Percentiles rank a stretch among this genome's conserved stretches.
phyloP scores from a whole-genome alignment of 2,329 filamentous ascomycete genomes.

The Colletotrichum truncatum region DNA sequence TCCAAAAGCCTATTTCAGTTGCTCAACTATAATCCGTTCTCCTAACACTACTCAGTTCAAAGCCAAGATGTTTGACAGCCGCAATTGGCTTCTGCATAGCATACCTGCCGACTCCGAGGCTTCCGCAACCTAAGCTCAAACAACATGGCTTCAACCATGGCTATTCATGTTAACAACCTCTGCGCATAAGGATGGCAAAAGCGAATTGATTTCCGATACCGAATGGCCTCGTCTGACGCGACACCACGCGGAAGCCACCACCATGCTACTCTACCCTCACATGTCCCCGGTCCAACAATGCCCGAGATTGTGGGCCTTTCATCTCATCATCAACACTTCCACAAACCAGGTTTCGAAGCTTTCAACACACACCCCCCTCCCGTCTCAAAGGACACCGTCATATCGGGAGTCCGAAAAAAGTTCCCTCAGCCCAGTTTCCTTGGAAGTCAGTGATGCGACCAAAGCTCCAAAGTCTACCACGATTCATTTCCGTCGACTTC shows the following conservation, averaged over 20 bases:
- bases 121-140: too few relatives aligned
- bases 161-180: too few relatives aligned
- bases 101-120: too few relatives aligned
- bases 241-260: not conserved
- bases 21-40: too few relatives aligned
- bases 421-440: not conserved
- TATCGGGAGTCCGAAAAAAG: slow-evolving; percentile 12
- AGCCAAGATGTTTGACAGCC: too few relatives aligned
- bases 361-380: not conserved
- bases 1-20: too few relatives aligned
- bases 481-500: not conserved
- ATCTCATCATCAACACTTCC: not conserved
- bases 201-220: too few relatives aligned
- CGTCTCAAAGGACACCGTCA: slow-evolving; percentile 9
- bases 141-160: too few relatives aligned
- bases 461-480: slow-evolving; percentile 2
- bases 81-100: too few relatives aligned
- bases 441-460: slow-evolving; percentile 1
- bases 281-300: not conserved
- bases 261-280: not conserved
- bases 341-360: slow-evolving; percentile 8
- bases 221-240: not conserved
- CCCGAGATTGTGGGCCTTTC: not conserved
- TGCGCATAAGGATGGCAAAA: not conserved
- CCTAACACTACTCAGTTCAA: too few relatives aligned